Conservation (phyloP, 768 basidiomycete species). For the Piloderma croceum region DNA sequence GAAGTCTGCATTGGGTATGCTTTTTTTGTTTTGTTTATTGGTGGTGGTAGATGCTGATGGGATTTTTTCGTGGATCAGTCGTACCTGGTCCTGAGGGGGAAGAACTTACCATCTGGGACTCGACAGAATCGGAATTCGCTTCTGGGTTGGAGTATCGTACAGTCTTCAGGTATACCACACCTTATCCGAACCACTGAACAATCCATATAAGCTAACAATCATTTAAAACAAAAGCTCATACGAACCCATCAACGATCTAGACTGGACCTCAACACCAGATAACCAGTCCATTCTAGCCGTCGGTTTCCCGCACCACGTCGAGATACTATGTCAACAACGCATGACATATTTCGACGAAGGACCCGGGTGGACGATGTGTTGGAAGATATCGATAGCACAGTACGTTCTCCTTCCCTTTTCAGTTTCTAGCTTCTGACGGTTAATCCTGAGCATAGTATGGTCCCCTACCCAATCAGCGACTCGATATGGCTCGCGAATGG, state of each 20-base stretch:
- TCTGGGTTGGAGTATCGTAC: constrained; percentile 78
- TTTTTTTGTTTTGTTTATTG: constrained; percentile 1
- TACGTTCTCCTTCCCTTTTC: constrained; percentile 31
- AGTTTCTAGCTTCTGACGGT: not conserved
- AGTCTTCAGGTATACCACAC: constrained; percentile 46
- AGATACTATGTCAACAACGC: constrained; percentile 88
- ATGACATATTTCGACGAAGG: constrained; percentile 86
- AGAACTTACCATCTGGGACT: constrained; percentile 95
- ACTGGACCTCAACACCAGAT: constrained; percentile 91
- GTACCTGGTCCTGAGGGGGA: constrained; percentile 54
- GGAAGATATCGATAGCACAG: constrained; percentile 65
- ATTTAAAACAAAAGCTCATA: constrained; percentile 20
- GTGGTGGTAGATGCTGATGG: constrained; percentile 1
- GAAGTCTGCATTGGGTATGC: constrained; percentile 82
- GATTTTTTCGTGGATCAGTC: constrained; percentile 37
- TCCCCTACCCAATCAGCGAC: constrained; percentile 75
- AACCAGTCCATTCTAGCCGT: constrained; percentile 88
- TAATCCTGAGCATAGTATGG: constrained; percentile 42
- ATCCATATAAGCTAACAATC: not conserved
- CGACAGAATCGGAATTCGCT: constrained; percentile 88
- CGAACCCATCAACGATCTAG: constrained; percentile 74
- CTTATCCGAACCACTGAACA: not conserved
- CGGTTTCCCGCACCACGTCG: constrained; percentile 72
- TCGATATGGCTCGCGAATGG: constrained; percentile 90
- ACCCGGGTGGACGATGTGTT: constrained; percentile 72